Conservation (phyloP, 2,329 filamentous ascomycete species). For the Paecilomyces dactylethromorphus region DNA sequence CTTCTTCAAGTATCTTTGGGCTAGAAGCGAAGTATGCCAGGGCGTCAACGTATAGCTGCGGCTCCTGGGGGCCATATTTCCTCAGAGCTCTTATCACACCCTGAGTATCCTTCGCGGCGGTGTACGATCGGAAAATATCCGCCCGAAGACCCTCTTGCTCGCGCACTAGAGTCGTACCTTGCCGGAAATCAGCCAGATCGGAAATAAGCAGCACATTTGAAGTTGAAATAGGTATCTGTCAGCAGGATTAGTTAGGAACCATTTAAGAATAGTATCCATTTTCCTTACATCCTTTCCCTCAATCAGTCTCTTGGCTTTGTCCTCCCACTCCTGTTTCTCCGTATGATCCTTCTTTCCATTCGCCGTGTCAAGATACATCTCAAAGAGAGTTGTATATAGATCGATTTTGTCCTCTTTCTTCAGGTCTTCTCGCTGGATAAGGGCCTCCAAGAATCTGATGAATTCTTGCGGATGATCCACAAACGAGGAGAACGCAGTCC, state of each 20-base stretch:
- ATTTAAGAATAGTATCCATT: constrained; percentile 1
- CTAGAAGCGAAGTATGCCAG: constrained; percentile 90
- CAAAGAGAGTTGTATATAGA: constrained; percentile 89
- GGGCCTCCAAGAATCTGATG: constrained; percentile 85
- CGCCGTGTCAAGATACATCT: constrained; percentile 94
- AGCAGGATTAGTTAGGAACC: constrained; percentile 7
- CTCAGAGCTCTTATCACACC: constrained; percentile 83
- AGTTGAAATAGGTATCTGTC: constrained; percentile 70
- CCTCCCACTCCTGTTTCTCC: constrained; percentile 75
- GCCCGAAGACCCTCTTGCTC: constrained; percentile 88
- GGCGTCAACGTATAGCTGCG: constrained; percentile 85
- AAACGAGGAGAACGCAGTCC: constrained; percentile 91
- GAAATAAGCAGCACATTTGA: constrained; percentile 92
- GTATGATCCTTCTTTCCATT: constrained; percentile 60
- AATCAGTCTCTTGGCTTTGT: constrained; percentile 83
- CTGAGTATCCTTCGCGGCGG: constrained; percentile 80
- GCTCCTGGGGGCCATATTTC: constrained; percentile 88
- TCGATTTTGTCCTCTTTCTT: constrained; percentile 71
- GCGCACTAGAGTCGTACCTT: constrained; percentile 85
- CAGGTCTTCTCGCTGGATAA: constrained; percentile 65
- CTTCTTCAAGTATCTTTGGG: constrained; percentile 72
- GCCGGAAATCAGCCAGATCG: constrained; percentile 80
- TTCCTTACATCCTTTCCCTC: constrained; percentile 61
- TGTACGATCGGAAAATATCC: constrained; percentile 96
- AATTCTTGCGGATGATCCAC: constrained; percentile 92